Evolutionary conservation across 2,329 filamentous ascomycete genomes (phyloP), one percentile per base, ranked within the genome.

Genomic region (Colletotrichum higginsianum): DNA sequence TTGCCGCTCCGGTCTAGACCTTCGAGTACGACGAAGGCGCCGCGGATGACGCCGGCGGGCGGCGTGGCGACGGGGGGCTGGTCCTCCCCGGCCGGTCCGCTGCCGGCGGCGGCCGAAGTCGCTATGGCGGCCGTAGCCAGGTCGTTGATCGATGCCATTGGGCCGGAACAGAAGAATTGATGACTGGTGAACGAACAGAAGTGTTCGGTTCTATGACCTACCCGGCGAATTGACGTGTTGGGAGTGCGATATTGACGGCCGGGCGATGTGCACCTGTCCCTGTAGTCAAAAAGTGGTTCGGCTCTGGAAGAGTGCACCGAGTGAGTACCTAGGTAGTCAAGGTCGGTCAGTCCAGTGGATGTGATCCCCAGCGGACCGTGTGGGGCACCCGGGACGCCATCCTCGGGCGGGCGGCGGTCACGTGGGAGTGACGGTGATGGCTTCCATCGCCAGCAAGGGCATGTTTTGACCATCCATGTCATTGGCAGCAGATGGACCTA

Each of bases 1-100:
- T 98, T 98, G 67, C 95, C 95, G 53, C 95, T 94, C 74, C 94
- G 90, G 78, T 98, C 95, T 73, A 98, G 86, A 2, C 95, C 95
- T 84, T 98, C 95, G 67, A 98, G 90, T 5, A 96, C 93, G 64
- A 98, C 89, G 42, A 98, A 88, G 15, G 91, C 90, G 57, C 95
- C 95, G 57, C 92, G 87, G 61, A 81, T 80, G 2, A 77, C 72
- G 15, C 55, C 71, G 40, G 67, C 58, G 35, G 63, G 44, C 26
- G 70, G 65, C 15, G 61, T 52, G 9, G 52, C 46, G 30, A 38
- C 53, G 26, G 62, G 18, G 23, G 56, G 42, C 38, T n/a, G 44
- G 38, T 66, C 58, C 4, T 53, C 67, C 30, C 23, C 65, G 44
- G 56, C 52, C 49, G 66, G 52, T 18, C 30, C 56, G 40, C 61